A percentile compares a stretch with the other conserved stretches of the same genome.
phyloP scores from a whole-genome alignment of 345 rosid species.

The Boechera retrofracta region DNA sequence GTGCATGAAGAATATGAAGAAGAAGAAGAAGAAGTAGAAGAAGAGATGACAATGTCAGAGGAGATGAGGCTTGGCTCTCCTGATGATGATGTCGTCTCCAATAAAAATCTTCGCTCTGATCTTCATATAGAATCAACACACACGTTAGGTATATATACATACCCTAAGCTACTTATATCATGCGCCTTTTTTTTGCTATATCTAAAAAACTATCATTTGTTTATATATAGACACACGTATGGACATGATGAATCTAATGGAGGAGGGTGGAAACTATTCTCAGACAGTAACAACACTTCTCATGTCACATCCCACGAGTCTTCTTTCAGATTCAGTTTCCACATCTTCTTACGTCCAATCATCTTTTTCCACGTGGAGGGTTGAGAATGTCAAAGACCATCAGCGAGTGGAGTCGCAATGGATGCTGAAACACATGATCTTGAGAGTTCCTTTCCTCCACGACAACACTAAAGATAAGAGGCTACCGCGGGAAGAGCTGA shows the following conservation, averaged over 20 bases:
- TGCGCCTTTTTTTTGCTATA: not conserved
- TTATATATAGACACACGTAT: conserved; percentile 27
- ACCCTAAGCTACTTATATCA: not conserved
- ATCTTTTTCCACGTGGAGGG: conserved; percentile 74
- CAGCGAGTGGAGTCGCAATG: conserved; percentile 54
- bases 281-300: conserved; percentile 89
- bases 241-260: conserved; percentile 48
- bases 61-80: conserved; percentile 84
- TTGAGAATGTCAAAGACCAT: conserved; percentile 30
- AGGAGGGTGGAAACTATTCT: conserved; percentile 81
- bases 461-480: conserved; percentile 53
- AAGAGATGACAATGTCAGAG: conserved; percentile 66
- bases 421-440: conserved; percentile 82
- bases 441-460: conserved; percentile 80
- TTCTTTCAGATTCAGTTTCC: conserved; percentile 59
- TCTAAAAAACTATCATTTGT: conserved; percentile 12
- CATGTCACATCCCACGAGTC: conserved; percentile 54
- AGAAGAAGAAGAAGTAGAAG: conserved; percentile 51
- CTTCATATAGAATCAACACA: conserved; percentile 46
- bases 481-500: conserved; percentile 72
- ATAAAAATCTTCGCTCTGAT: conserved; percentile 63
- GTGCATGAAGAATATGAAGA: conserved; percentile 52
- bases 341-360: conserved; percentile 51
- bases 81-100: conserved; percentile 65
- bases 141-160: conserved; percentile 36